Conservation (phyloP, 805 yeast genomes). For the Zygosaccharomyces kombuchaensis region DNA sequence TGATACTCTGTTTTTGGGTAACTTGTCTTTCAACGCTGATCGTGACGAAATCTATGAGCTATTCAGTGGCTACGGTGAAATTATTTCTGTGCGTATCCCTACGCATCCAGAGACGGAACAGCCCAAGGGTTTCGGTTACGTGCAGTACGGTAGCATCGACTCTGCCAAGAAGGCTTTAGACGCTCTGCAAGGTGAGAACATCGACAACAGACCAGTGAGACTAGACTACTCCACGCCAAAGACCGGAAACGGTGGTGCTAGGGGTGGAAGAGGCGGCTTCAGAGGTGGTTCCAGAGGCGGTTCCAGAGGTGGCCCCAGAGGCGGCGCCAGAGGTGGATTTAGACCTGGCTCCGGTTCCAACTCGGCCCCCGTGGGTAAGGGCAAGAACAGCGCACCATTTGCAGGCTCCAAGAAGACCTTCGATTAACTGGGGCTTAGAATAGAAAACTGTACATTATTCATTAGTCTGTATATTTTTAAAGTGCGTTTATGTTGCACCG, state of each 20-base stretch:
- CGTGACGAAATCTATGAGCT: conserved; percentile 71
- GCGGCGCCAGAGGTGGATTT: conserved; percentile 22
- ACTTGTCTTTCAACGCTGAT: conserved; percentile 85
- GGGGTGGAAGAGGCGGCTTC: conserved; percentile 43
- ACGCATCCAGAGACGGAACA: conserved; percentile 98
- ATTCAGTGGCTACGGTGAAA: conserved; percentile 75
- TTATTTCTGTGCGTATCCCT: conserved; percentile 89
- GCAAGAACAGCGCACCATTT: conserved; percentile 54
- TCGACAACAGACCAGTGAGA: conserved; percentile 91
- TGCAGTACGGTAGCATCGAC: conserved; percentile 80
- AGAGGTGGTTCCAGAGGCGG: conserved; percentile 37
- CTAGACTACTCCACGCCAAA: conserved; percentile 93
- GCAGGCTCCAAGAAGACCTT: conserved; percentile 81
- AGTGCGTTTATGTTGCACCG: not conserved
- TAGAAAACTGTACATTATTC: conserved; percentile 9
- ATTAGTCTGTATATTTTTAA: conserved; percentile 7
- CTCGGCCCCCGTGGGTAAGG: conserved; percentile 49
- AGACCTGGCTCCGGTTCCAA: conserved; percentile 57
- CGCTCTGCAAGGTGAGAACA: conserved; percentile 80
- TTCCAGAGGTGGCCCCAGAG: conserved; percentile 34
- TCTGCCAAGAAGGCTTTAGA: conserved; percentile 88
- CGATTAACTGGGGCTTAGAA: conserved; percentile 42
- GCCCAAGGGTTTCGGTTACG: conserved; percentile 99
- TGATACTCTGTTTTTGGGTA: conserved; percentile 94
- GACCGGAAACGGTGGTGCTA: conserved; percentile 45